Conservation (phyloP, 148 eudicot genomes). For the Silene latifolia region DNA sequence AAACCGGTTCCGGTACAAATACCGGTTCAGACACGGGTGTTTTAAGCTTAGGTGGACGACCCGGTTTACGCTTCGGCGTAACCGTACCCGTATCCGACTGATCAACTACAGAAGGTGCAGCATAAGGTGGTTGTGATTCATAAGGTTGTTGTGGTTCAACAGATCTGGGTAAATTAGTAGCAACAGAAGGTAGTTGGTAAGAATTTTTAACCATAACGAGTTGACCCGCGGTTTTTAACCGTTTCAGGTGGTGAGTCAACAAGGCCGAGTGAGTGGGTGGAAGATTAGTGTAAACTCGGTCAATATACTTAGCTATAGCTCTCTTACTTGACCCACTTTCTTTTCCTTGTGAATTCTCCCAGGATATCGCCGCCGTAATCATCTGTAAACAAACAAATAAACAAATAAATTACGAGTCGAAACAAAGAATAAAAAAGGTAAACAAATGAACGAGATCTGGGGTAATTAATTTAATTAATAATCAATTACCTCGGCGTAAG, state of each 20-base stretch:
- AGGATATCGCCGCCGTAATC: conserved; percentile 54
- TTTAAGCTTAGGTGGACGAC: conserved; percentile 62
- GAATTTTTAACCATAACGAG: conserved; percentile 58
- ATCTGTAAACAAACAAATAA: conserved; percentile 33
- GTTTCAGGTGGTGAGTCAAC: conserved; percentile 57
- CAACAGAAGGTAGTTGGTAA: conserved; percentile 37
- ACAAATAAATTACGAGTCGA: not conserved
- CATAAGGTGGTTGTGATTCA: too few relatives aligned
- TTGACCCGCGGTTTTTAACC: conserved; percentile 46
- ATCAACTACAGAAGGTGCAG: too few relatives aligned
- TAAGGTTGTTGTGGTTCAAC: not conserved
- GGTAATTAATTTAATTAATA: not conserved
- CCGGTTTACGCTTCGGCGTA: conserved; percentile 42
- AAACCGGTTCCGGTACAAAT: not conserved
- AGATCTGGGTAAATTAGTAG: conserved; percentile 10
- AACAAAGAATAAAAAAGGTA: not conserved
- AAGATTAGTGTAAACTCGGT: conserved; percentile 43
- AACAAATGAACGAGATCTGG: not conserved
- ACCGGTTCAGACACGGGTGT: too few relatives aligned
- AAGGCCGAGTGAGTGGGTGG: conserved; percentile 67
- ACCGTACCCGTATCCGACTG: too few relatives aligned
- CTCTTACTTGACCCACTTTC: conserved; percentile 56
- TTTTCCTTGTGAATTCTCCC: conserved; percentile 37
- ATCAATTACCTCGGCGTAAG: conserved; percentile 34
- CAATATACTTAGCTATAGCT: conserved; percentile 57